These are phyloP conservation scores for Euphorbia pulcherrima DNA, from an alignment of 345 rosid genomes.

Conservation along the genomic window DNA sequence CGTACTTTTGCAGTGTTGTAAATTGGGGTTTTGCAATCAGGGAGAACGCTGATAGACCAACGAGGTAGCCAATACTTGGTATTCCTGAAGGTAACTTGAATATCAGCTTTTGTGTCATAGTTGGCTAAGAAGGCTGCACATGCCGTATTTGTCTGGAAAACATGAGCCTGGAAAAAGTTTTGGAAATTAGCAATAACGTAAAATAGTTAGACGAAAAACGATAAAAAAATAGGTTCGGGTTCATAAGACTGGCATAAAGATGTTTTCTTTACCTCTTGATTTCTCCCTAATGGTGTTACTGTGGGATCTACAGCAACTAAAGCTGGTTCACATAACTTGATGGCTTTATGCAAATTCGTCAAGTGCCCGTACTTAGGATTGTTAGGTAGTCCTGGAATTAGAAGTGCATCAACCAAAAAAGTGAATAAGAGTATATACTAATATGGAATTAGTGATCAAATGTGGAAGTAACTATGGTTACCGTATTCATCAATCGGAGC, in stretches of 20 bases:
- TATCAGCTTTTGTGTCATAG: conserved; percentile 32
- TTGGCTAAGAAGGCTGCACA: conserved; percentile 47
- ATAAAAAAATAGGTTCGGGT: background rate
- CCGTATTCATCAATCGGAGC: conserved; percentile 52
- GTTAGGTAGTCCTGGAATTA: conserved; percentile 32
- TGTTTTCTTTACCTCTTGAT: conserved; percentile 28
- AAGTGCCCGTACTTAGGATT: conserved; percentile 45
- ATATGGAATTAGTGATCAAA: background rate
- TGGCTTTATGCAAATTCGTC: conserved; percentile 39
- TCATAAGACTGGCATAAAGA: no score
- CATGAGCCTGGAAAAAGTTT: conserved; percentile 34
- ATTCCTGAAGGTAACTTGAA: conserved; percentile 30
- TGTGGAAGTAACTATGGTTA: conserved; percentile 8
- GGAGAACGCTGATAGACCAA: conserved; percentile 50
- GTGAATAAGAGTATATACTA: background rate
- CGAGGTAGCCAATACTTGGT: conserved; percentile 34
- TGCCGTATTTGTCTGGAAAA: conserved; percentile 24
- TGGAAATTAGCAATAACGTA: background rate
- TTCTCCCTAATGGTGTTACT: conserved; percentile 32
- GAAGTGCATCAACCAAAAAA: background rate
- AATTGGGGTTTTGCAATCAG: conserved; percentile 36
- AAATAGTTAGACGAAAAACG: no score
- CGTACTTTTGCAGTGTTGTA: conserved; percentile 39
- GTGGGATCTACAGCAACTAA: conserved; percentile 40
- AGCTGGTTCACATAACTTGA: conserved; percentile 39